Evolutionary conservation across 176 grass and related monocot genomes (phyloP).

Genomic region (Puccinellia tenuiflora): DNA sequence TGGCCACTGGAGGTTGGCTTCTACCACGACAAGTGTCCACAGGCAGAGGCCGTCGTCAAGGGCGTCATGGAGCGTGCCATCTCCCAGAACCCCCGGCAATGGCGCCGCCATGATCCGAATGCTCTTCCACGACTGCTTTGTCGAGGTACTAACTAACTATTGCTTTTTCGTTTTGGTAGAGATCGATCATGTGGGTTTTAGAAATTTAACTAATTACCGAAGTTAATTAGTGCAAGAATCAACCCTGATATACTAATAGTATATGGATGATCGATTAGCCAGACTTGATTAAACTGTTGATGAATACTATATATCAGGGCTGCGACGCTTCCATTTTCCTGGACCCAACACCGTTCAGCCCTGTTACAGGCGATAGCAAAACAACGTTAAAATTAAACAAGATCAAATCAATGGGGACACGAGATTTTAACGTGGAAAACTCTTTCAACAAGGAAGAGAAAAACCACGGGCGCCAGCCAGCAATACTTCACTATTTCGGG

Average conservation of each 20-base stretch:
- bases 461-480: too few relatives aligned
- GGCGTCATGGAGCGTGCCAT: not conserved
- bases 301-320: not conserved
- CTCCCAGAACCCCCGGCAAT: constrained; percentile 8
- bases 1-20: not conserved
- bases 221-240: not conserved
- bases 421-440: too few relatives aligned
- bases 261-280: not conserved
- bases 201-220: not conserved
- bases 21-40: not conserved
- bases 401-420: too few relatives aligned
- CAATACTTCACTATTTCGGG: too few relatives aligned
- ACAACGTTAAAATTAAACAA: too few relatives aligned
- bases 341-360: not conserved
- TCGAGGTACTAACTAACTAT: constrained; percentile 22
- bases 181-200: not conserved
- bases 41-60: not conserved
- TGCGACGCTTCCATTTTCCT: not conserved
- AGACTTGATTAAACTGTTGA: not conserved
- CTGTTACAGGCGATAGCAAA: too few relatives aligned
- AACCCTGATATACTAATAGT: too few relatives aligned
- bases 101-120: constrained; percentile 41
- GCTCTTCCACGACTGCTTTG: constrained; percentile 67
- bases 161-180: not conserved
- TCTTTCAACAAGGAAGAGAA: too few relatives aligned